Percentiles rank a stretch among this genome's conserved stretches.
Conservation (phyloP, 768 basidiomycete species). For the Kockovaella imperatae region DNA sequence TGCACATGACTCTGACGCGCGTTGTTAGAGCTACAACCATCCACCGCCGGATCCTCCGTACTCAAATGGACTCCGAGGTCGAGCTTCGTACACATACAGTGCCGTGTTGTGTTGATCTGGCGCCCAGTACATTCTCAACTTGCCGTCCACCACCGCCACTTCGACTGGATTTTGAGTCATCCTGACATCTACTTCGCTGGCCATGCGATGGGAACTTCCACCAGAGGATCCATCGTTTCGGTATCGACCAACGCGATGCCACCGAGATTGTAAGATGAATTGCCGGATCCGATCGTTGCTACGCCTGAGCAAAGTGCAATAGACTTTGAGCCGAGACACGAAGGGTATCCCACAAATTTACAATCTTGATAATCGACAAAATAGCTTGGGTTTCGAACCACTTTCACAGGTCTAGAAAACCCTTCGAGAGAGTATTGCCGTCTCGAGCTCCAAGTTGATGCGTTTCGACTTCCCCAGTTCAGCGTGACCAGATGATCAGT, state of each 20-base stretch:
- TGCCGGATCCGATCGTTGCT: conserved; percentile 2
- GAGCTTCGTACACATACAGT: conserved; percentile 4
- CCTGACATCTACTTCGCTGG: too few relatives aligned
- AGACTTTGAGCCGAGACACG: neutral
- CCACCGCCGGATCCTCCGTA: too few relatives aligned
- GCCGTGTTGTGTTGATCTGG: conserved; percentile 5
- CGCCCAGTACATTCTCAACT: conserved; percentile 2
- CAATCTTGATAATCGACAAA: conserved; percentile 6
- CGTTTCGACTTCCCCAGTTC: neutral
- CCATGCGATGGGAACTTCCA: conserved; percentile 8
- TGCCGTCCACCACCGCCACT: conserved; percentile 2
- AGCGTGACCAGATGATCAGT: neutral
- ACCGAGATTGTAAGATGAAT: conserved; percentile 4
- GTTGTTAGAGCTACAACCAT: too few relatives aligned
- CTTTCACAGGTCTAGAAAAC: neutral
- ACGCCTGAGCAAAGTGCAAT: conserved; percentile 13
- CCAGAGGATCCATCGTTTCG: conserved; percentile 11
- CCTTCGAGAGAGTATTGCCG: neutral
- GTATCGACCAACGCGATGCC: conserved; percentile 12
- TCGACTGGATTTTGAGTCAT: too few relatives aligned
- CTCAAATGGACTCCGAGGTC: neutral
- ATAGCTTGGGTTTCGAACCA: neutral
- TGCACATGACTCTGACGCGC: too few relatives aligned
- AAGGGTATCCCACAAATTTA: conserved; percentile 15
- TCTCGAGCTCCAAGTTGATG: neutral